Evolutionary conservation across 2,329 filamentous ascomycete genomes (phyloP).

Genomic region (Acephala macrosclerotiorum): DNA sequence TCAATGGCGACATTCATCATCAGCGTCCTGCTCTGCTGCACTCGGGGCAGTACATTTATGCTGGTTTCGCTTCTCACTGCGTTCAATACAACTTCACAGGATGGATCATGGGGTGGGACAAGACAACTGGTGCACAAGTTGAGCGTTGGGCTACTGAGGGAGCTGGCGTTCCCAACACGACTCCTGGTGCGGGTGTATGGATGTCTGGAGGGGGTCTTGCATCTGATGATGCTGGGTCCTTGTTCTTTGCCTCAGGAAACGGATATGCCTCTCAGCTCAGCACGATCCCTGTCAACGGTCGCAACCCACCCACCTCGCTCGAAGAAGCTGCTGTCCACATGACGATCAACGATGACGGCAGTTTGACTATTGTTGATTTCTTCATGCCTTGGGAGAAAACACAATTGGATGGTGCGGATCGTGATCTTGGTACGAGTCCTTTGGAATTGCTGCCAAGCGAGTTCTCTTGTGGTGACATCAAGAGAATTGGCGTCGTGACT

Average conservation of each 20-base stretch:
- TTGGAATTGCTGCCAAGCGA: slow-evolving; percentile 52
- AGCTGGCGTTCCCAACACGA: slow-evolving; percentile 49
- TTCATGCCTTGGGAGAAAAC: slow-evolving; percentile 59
- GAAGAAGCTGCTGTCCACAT: slow-evolving; percentile 59
- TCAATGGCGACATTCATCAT: slow-evolving; percentile 56
- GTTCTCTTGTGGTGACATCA: slow-evolving; percentile 52
- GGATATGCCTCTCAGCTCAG: slow-evolving; percentile 56
- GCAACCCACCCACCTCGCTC: slow-evolving; percentile 52
- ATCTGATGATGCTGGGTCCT: slow-evolving; percentile 53
- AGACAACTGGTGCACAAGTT: slow-evolving; percentile 52
- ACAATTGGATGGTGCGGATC: slow-evolving; percentile 56
- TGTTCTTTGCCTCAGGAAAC: slow-evolving; percentile 57
- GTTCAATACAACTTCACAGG: slow-evolving; percentile 59
- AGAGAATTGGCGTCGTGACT: slow-evolving; percentile 57
- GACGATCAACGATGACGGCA: slow-evolving; percentile 53
- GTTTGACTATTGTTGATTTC: slow-evolving; percentile 53
- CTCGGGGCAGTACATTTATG: slow-evolving; percentile 55
- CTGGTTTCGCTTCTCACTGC: slow-evolving; percentile 58
- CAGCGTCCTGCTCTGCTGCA: slow-evolving; percentile 55
- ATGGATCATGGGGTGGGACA: slow-evolving; percentile 57
- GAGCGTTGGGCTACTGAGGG: slow-evolving; percentile 54
- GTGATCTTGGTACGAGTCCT: slow-evolving; percentile 55
- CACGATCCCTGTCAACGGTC: slow-evolving; percentile 52
- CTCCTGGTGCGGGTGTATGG: slow-evolving; percentile 54
- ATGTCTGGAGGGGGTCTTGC: slow-evolving; percentile 57